Base-by-base conservation (phyloP, 1,284 basidiomycete genomes). In the Sanghuangporus sanghuang region DNA sequence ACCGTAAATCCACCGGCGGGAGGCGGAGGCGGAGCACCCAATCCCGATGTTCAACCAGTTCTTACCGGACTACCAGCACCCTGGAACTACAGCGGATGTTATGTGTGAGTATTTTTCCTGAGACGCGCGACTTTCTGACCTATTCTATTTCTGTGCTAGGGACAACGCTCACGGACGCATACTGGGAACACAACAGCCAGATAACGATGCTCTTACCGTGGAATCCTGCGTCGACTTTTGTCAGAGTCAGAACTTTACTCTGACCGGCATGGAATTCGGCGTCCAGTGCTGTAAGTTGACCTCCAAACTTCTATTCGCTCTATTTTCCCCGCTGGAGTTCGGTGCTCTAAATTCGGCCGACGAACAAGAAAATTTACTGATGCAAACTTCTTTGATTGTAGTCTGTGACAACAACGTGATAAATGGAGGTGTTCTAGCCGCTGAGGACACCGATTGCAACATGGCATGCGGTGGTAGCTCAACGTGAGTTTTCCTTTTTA, bases 401-500 rank as follows among this genome's bases (percentile, higher is more conserved):
- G 87, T 84, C 75, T 92, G 89, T 67, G 86, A 85, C 7, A 77
- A 85, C 65, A 73, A 76, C 23, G 70, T 90, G 44, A 77, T 86
- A 21, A 79, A 83, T 54, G 89, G 86, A 16, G 86, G 84, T 16
- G 79, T 78, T 1, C 46, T 70, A n/a, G 80, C 79, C 0, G 66
- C 73, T 14, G 42, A 54, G 0, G 81, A 80, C 0, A 72, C 77
- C 23, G 80, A 80, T 57, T 92, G 90, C 68, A 82, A 81, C 71
- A 87, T 86, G 85, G 80, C 76, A 2, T 92, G 89, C 66, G 80
- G 79, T 35, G 89, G 86, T 12, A 85, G 83, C 66, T 48, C 82
- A n/a, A 78, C 80, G 87, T 89, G 67, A 69, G 83, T 74, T 11
- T 63, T 9, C 12, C 40, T 58, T 64, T 36, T 56, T 53, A 16